Conservation (phyloP, 1,284 basidiomycete genomes). For the Exobasidium cylindrosporum region DNA sequence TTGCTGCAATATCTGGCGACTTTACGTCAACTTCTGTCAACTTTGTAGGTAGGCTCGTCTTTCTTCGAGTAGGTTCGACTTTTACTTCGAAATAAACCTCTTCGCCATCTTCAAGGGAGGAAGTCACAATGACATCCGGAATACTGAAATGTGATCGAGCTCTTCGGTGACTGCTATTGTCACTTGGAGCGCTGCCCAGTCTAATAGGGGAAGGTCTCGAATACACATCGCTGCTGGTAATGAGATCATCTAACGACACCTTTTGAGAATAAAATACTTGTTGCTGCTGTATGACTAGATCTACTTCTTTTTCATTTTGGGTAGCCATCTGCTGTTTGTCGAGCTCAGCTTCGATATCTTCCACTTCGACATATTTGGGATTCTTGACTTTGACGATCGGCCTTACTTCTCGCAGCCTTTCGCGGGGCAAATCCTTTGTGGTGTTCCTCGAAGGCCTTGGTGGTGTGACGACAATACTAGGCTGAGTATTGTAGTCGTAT, state of each 20-base stretch:
- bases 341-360: not conserved
- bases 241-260: too few species aligned
- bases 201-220: too few species aligned
- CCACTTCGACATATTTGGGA: not conserved
- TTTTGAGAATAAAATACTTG: too few species aligned
- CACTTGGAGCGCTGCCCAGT: conserved; percentile 10
- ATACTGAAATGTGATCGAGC: conserved; percentile 42
- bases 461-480: not conserved
- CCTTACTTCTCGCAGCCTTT: not conserved
- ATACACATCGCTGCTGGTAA: too few species aligned
- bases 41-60: not conserved
- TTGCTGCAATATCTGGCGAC: not conserved
- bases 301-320: not conserved
- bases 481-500: not conserved
- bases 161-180: conserved; percentile 18
- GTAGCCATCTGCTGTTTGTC: not conserved
- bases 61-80: conserved; percentile 12
- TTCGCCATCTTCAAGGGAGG: conserved; percentile 39
- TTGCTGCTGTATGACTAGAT: not conserved
- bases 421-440: not conserved
- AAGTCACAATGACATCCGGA: conserved; percentile 42
- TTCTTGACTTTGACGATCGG: not conserved
- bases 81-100: conserved; percentile 28
- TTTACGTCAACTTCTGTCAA: not conserved
- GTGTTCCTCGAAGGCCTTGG: not conserved